These are phyloP conservation scores for Alternaria gaisen DNA, from an alignment of 2,329 filamentous ascomycete genomes.

Conservation along the genomic window DNA sequence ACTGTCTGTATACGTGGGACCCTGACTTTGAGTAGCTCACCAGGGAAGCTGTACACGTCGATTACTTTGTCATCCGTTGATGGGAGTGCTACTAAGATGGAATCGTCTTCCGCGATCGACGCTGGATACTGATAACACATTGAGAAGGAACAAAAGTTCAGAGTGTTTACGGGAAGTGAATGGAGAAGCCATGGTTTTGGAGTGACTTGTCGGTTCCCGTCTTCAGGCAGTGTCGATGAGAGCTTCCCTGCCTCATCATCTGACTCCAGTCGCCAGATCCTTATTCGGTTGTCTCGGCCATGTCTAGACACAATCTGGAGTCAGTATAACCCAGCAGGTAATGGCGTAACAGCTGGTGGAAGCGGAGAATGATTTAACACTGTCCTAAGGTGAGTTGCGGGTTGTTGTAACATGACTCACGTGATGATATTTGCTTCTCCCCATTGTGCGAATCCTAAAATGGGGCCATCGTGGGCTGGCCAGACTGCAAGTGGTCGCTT, in stretches of 20 bases:
- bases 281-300: constrained; percentile 85
- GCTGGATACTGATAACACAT: constrained; percentile 56
- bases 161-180: constrained; percentile 83
- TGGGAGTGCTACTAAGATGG: constrained; percentile 78
- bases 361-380: background rate
- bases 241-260: background rate
- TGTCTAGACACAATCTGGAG: constrained; percentile 66
- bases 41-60: constrained; percentile 85
- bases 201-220: background rate
- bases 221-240: constrained; percentile 1
- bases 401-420: constrained; percentile 61
- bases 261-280: constrained; percentile 77
- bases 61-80: constrained; percentile 64
- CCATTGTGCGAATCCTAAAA: constrained; percentile 79
- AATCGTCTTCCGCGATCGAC: constrained; percentile 18
- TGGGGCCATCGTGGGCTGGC: constrained; percentile 80
- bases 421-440: constrained; percentile 79
- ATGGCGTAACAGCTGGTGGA: background rate
- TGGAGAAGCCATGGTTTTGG: constrained; percentile 77
- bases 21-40: constrained; percentile 71
- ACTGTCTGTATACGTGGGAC: constrained; percentile 57
- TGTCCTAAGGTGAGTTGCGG: background rate
- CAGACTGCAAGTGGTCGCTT: constrained; percentile 86
- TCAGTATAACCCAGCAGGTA: constrained; percentile 1
- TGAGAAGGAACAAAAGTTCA: constrained; percentile 93